Percentiles rank a stretch among this genome's conserved stretches.
Conservation (phyloP, 2,329 filamentous ascomycete species). For the Coniella lustricola region DNA sequence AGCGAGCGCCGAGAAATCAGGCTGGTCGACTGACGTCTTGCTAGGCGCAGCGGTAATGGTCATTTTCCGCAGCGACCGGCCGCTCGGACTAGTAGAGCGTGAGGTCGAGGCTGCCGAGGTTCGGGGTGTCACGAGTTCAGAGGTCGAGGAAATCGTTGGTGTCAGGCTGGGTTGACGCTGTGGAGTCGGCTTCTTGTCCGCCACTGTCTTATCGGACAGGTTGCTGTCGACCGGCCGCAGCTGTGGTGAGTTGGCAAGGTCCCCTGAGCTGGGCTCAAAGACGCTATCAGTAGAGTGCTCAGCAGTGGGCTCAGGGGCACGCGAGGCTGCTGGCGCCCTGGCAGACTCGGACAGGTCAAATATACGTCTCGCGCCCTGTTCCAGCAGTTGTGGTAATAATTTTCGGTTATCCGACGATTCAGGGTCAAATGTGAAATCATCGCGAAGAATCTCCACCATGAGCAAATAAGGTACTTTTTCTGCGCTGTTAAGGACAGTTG, state of each 20-base stretch:
- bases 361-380: slow-evolving; percentile 50
- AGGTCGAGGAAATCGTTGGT: slow-evolving; percentile 51
- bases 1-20: slow-evolving; percentile 74
- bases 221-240: slow-evolving; percentile 47
- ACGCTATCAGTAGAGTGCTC: slow-evolving; percentile 60
- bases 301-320: slow-evolving; percentile 34
- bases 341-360: slow-evolving; percentile 67
- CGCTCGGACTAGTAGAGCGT: slow-evolving; percentile 59
- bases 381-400: slow-evolving; percentile 52
- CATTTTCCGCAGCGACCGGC: slow-evolving; percentile 45
- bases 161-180: slow-evolving; percentile 56
- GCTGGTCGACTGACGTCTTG: slow-evolving; percentile 56
- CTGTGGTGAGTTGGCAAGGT: slow-evolving; percentile 67
- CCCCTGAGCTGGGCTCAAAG: slow-evolving; percentile 74
- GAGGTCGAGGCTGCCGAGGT: slow-evolving; percentile 64
- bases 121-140: slow-evolving; percentile 57
- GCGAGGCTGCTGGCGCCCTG: slow-evolving; percentile 36
- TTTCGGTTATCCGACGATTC: slow-evolving; percentile 65
- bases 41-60: slow-evolving; percentile 46
- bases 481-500: slow-evolving; percentile 78
- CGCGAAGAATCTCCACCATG: slow-evolving; percentile 75
- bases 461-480: slow-evolving; percentile 80
- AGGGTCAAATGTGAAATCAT: slow-evolving; percentile 79
- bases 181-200: slow-evolving; percentile 23
- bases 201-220: slow-evolving; percentile 22